Evolutionary conservation across 2,329 filamentous ascomycete species (phyloP).

Genomic region (Stachybotrys chlorohalonatus): DNA sequence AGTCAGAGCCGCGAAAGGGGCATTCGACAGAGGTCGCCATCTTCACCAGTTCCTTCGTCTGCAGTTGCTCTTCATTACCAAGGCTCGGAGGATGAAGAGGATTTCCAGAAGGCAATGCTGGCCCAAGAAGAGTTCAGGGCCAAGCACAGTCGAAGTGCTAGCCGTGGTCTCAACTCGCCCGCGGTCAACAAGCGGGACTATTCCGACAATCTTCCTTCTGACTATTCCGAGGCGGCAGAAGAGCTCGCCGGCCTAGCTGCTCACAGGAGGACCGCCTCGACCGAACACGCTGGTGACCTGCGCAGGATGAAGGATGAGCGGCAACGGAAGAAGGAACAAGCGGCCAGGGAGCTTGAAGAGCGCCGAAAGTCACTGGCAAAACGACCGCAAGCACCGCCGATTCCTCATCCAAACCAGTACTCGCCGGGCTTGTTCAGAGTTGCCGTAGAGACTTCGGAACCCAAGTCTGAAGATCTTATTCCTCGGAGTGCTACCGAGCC

Average conservation of each 20-base stretch:
- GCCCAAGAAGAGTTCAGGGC: conserved; percentile 48
- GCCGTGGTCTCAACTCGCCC: conserved; percentile 29
- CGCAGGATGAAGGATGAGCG: conserved; percentile 50
- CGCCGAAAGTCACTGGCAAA: conserved; percentile 75
- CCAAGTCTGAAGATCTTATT: conserved; percentile 34
- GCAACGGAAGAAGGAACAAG: conserved; percentile 60
- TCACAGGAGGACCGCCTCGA: conserved; percentile 28
- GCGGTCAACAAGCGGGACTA: conserved; percentile 23
- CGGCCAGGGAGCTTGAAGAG: conserved; percentile 80
- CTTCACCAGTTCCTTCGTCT: conserved; percentile 71
- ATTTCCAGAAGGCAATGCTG: conserved; percentile 42
- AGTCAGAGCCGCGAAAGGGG: conserved; percentile 52
- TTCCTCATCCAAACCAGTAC: conserved; percentile 62
- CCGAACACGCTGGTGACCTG: conserved; percentile 44
- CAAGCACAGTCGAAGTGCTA: conserved; percentile 43
- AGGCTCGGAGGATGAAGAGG: conserved; percentile 57
- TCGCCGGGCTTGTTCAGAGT: conserved; percentile 14
- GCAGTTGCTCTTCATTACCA: conserved; percentile 29
- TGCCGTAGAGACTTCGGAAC: conserved; percentile 33
- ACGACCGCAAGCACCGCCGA: conserved; percentile 68
- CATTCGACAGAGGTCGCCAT: conserved; percentile 59
- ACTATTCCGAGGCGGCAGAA: conserved; percentile 20
- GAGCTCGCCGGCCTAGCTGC: conserved; percentile 18
- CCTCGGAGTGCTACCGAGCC: conserved; percentile 59
- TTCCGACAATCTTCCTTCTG: conserved; percentile 28